Conservation (phyloP, 768 basidiomycete species). For the Nidula microcarpa region DNA sequence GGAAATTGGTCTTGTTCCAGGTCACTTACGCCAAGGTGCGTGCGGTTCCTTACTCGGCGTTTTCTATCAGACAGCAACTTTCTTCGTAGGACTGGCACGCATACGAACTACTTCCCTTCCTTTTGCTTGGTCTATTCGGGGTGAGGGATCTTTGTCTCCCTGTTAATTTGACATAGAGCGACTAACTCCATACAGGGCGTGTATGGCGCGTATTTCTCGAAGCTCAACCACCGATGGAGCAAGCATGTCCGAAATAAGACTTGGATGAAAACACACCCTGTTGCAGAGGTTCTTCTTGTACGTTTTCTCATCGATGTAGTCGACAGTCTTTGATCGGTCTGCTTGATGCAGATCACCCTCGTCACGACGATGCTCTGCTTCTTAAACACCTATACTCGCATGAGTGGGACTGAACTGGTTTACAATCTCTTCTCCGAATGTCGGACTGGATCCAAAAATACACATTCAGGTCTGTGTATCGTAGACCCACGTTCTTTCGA, state of each 20-base stretch:
- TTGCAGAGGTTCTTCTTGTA: conserved; percentile 81
- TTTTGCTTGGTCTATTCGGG: conserved; percentile 86
- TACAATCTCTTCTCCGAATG: conserved; percentile 92
- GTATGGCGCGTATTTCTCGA: conserved; percentile 92
- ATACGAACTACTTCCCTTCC: conserved; percentile 81
- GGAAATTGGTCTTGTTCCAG: conserved; percentile 89
- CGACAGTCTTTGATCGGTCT: conserved; percentile 2
- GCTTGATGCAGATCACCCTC: conserved; percentile 58
- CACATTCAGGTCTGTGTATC: conserved; percentile 69
- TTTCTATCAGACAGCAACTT: not conserved
- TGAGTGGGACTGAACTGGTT: conserved; percentile 95
- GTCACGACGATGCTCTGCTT: conserved; percentile 79
- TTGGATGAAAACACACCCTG: conserved; percentile 76
- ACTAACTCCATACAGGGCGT: conserved; percentile 55
- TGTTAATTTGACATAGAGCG: not conserved
- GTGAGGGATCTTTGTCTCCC: conserved; percentile 37
- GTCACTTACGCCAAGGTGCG: conserved; percentile 82
- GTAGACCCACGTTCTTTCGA: conserved; percentile 51
- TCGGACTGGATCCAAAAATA: conserved; percentile 47
- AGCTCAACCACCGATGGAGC: conserved; percentile 87
- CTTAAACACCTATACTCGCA: conserved; percentile 84
- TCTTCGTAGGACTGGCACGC: conserved; percentile 81
- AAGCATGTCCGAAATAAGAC: conserved; percentile 77
- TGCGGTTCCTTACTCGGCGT: conserved; percentile 1
- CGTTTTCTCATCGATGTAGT: conserved; percentile 16